Evolutionary conservation across 1,284 basidiomycete species (phyloP), one percentile per base, ranked within the genome.

Genomic region (Fomitopsis betulina): DNA sequence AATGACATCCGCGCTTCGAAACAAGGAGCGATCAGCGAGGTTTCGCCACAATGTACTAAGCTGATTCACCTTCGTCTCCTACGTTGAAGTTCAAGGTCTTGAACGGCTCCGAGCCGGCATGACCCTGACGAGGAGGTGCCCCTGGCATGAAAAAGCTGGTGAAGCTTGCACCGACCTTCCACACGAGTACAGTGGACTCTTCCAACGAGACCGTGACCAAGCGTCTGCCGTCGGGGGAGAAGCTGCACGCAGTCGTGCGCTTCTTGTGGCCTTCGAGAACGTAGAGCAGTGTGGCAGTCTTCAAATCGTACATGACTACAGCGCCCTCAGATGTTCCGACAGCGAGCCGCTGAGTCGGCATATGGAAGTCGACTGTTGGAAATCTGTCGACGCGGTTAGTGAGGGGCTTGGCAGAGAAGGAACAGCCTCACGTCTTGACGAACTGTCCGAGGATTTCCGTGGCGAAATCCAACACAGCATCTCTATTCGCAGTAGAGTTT

Each of bases 311-410:
- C 85, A 98, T 94, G 64, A 98, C 86, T 50, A 94, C 86, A 0
- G 92, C 91, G 0, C 95, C 94, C 73, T 99, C 97, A 62, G 85
- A 87, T 0, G 96, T 98, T 0, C 97, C 97, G 0, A 98, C 95
- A 0, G 91, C 94, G 1, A 99, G 83, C 8, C 92, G 85, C 70
- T 99, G 96, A 1, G 85, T 87, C 2, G 79, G 75, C 71, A 86
- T 86, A 69, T 97, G 91, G 70, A 99, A 98, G 71, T 94, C 93
- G 13, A 98, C 87, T 0, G 87, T 90, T 0, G 95, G 95, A 71
- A 95, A 99, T 1, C 94, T 95, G 65, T 56, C n/a, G 27, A n/a
- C 27, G 47, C 12, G n/a, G 21, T 19, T 47, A 13, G 37, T 17
- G 25, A 33, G 15, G 17, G 17, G 9, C 42, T 21, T 21, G 12